A percentile compares a stretch with the other conserved stretches of the same genome.
These are phyloP conservation scores for Colletotrichum ledebouriae DNA, from an alignment of 2,329 filamentous ascomycete genomes.

Conservation along the genomic window DNA sequence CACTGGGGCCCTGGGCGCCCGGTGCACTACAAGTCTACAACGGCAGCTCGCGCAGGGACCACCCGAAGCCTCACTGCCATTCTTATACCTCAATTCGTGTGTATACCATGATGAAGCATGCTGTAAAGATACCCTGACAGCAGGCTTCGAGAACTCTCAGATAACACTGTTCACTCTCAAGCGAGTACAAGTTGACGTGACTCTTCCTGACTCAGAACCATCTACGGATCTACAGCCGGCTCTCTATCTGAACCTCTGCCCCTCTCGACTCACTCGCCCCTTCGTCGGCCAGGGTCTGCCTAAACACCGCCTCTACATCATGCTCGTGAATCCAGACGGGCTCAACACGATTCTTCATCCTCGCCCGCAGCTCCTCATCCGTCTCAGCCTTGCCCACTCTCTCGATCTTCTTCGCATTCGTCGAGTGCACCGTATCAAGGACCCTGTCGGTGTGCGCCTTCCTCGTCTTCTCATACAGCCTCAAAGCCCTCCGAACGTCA, in stretches of 20 bases:
- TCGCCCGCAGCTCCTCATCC: slow-evolving; percentile 53
- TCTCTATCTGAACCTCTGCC: slow-evolving; percentile 21
- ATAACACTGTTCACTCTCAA: too few relatives aligned
- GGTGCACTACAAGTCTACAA: not conserved
- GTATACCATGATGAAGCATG: not conserved
- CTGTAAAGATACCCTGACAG: too few relatives aligned
- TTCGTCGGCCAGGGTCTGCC: slow-evolving; percentile 26
- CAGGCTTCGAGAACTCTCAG: too few relatives aligned
- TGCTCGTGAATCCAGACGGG: slow-evolving; percentile 62
- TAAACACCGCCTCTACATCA: slow-evolving; percentile 57
- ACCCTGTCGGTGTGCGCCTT: slow-evolving; percentile 57
- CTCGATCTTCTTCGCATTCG: slow-evolving; percentile 48
- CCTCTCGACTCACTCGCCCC: not conserved
- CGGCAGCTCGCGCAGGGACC: slow-evolving; percentile 27
- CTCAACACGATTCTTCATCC: slow-evolving; percentile 54
- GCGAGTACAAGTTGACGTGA: too few relatives aligned
- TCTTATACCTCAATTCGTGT: not conserved
- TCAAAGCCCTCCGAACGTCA: slow-evolving; percentile 50
- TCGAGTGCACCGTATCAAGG: slow-evolving; percentile 51
- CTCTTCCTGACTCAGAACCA: too few relatives aligned
- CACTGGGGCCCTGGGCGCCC: not conserved
- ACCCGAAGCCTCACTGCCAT: not conserved
- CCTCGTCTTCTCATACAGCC: slow-evolving; percentile 58
- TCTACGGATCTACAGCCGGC: slow-evolving; percentile 16
- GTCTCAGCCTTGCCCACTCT: slow-evolving; percentile 48